Conservation (phyloP, 1,284 basidiomycete species). For the Cryptococcus deneoformans region DNA sequence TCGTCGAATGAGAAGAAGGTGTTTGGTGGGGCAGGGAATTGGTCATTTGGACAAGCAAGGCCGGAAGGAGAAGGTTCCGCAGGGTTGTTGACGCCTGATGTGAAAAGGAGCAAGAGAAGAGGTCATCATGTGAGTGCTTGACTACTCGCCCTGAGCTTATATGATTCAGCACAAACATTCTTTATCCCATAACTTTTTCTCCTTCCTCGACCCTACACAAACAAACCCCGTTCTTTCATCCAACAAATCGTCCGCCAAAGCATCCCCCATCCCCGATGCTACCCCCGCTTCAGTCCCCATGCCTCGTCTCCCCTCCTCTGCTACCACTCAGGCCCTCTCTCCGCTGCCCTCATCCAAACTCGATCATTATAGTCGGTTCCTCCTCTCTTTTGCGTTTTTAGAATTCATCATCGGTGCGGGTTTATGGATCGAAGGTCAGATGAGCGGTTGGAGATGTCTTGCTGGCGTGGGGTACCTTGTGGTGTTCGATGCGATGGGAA, state of each 20-base stretch:
- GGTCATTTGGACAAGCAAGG: conserved; percentile 25
- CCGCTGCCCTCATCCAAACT: conserved; percentile 39
- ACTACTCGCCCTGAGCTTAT: neutral
- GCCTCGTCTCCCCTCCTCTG: conserved; percentile 16
- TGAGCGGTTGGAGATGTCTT: conserved; percentile 77
- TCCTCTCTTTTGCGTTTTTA: conserved; percentile 47
- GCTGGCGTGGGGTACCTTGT: conserved; percentile 94
- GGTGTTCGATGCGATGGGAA: conserved; percentile 87
- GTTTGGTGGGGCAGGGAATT: conserved; percentile 29
- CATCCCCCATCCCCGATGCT: conserved; percentile 17
- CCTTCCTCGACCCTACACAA: conserved; percentile 66
- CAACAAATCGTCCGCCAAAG: conserved; percentile 19
- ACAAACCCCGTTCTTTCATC: conserved; percentile 38
- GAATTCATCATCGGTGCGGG: conserved; percentile 55
- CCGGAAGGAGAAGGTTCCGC: conserved; percentile 22
- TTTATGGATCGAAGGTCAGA: conserved; percentile 90
- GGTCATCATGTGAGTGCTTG: conserved; percentile 63
- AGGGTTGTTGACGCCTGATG: conserved; percentile 16
- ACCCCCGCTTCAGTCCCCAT: conserved; percentile 31
- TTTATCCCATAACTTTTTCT: conserved; percentile 89
- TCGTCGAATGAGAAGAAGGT: conserved; percentile 17
- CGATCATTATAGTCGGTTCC: conserved; percentile 46
- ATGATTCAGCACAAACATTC: conserved; percentile 73
- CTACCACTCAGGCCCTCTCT: conserved; percentile 21
- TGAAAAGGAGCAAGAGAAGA: conserved; percentile 55